phyloP scores from a whole-genome alignment of 169 alveolate genomes.

The Perkinsus chesapeaki region DNA sequence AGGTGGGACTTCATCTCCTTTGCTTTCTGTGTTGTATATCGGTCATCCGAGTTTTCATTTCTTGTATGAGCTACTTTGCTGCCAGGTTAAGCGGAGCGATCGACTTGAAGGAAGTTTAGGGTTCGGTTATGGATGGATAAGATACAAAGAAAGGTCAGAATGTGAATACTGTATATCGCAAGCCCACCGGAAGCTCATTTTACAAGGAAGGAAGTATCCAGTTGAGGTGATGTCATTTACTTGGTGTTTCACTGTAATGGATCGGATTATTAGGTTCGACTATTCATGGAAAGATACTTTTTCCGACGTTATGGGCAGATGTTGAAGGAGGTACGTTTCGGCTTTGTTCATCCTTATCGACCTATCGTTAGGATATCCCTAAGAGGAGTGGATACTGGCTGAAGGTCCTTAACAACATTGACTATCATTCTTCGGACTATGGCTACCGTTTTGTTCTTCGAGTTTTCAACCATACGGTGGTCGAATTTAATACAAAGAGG shows the following conservation, averaged over 20 bases:
- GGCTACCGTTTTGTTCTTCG: neutral
- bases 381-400: neutral
- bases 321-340: neutral
- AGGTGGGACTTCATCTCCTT: too few relatives aligned
- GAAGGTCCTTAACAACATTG: neutral
- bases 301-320: neutral
- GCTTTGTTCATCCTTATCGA: neutral
- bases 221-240: neutral
- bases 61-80: neutral
- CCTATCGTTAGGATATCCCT: neutral
- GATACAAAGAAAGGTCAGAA: neutral
- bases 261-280: neutral
- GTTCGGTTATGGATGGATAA: neutral
- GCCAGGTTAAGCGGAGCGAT: neutral
- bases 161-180: neutral
- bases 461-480: neutral
- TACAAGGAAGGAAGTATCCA: neutral
- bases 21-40: neutral
- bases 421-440: neutral
- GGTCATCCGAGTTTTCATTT: too few relatives aligned
- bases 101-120: neutral
- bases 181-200: neutral
- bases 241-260: neutral
- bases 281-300: neutral
- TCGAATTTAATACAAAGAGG: neutral